Conservation (phyloP, 306 rosid genomes). For the Coriaria nepalensis region DNA sequence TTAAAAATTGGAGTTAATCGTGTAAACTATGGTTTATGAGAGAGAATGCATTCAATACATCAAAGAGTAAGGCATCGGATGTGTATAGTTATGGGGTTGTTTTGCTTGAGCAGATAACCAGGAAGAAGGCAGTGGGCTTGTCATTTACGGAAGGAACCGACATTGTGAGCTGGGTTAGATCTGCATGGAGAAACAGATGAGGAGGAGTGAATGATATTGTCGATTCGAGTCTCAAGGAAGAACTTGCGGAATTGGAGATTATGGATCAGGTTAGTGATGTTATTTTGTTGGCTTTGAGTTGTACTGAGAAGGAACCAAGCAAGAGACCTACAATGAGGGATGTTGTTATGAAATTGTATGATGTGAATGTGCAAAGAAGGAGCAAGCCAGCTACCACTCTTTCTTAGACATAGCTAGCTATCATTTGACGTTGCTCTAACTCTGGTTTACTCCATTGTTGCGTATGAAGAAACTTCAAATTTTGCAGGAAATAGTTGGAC, state of each 20-base stretch:
- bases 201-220: conserved; percentile 35
- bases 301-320: conserved; percentile 44
- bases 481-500: no score
- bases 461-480: no score
- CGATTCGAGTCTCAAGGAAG: conserved; percentile 40
- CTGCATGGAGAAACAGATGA: conserved; percentile 29
- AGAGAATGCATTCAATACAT: conserved; percentile 53
- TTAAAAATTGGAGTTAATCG: background rate
- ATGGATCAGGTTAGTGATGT: conserved; percentile 34
- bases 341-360: conserved; percentile 29
- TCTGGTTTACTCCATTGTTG: no score
- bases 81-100: conserved; percentile 74
- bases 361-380: conserved; percentile 11
- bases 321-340: conserved; percentile 53
- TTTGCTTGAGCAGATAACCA: conserved; percentile 57
- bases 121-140: conserved; percentile 47
- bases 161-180: conserved; percentile 42
- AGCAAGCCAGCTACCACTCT: no score
- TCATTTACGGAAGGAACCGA: conserved; percentile 31
- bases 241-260: conserved; percentile 23
- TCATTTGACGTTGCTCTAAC: no score
- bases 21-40: conserved; percentile 11
- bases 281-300: conserved; percentile 43
- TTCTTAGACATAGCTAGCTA: no score
- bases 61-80: conserved; percentile 40